Evolutionary conservation across 805 yeast species (phyloP), one percentile per base, ranked within the genome.

Genomic region (Lipomyces starkeyi): DNA sequence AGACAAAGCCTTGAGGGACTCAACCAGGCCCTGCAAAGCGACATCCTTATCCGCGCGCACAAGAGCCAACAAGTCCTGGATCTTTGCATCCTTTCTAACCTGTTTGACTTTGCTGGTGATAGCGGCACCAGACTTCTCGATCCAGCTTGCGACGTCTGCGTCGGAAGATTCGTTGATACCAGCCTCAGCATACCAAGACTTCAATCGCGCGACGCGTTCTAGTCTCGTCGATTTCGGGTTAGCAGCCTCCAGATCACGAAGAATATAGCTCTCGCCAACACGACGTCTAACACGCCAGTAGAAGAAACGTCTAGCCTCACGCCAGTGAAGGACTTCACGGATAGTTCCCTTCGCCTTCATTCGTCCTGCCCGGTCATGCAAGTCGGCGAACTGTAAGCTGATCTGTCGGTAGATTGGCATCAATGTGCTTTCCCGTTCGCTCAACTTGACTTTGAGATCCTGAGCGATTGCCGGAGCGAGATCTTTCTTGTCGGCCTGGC

Each of bases 201-300:
- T 90, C 76, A 93, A 83, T 83, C 97, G 87, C 43, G 97, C 91
- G 68, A 89, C 87, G 81, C 89, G 88, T 80, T 93, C 97, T 68
- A 93, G 83, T 79, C 93, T 87, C 22, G 86, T 82, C 27, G 89
- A 84, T 64, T 81, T 79, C 62, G 87, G 82, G 40, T 62, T 61
- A 67, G 87, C 88, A 66, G 86, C 88, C 63, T 87, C 86, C 73
- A 93, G 85, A 77, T 90, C 86, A 79, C 86, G 88, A 79, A 92
- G 82, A 78, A 94, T 83, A 80, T 92, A 91, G 80, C 91, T 97
- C 81, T 95, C 99, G 78, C 91, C 89, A 80, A 95, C 83, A 80
- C 97, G 91, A 82, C 99, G 90, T 83, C 98, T 91, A 70, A 92
- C 86, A 81, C 99, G 89, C 99, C 99, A 95, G 95, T 91, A 95